phyloP scores from a whole-genome alignment of 306 rosid species.

The Castanea sativa region DNA sequence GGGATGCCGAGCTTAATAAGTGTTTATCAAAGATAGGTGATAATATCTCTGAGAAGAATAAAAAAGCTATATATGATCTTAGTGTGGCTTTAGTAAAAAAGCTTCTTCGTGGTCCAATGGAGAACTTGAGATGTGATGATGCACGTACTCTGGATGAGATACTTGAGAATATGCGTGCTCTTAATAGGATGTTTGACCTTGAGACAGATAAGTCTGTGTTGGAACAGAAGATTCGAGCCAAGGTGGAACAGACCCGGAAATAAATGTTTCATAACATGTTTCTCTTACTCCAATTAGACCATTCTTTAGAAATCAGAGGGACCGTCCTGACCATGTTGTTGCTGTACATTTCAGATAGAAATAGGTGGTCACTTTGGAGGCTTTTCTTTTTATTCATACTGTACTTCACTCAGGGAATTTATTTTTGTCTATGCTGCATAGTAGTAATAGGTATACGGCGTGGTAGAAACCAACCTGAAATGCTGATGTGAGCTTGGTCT shows the following conservation, averaged over 20 bases:
- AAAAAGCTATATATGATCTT: conserved; percentile 68
- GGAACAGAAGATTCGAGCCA: conserved; percentile 78
- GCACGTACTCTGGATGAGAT: conserved; percentile 48
- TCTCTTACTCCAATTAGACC: conserved; percentile 14
- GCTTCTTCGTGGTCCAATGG: conserved; percentile 90
- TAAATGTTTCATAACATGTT: conserved; percentile 27
- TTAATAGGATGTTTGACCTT: conserved; percentile 88
- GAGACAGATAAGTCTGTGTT: conserved; percentile 65
- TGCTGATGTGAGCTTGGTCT: neutral
- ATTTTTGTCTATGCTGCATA: conserved; percentile 1
- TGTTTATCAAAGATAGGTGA: conserved; percentile 77
- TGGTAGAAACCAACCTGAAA: neutral
- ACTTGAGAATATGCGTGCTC: conserved; percentile 79
- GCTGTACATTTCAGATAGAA: conserved; percentile 17
- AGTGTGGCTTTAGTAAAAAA: conserved; percentile 74
- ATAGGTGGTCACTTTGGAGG: conserved; percentile 17
- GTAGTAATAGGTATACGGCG: conserved; percentile 12
- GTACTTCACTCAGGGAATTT: conserved; percentile 1
- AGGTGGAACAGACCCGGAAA: conserved; percentile 47
- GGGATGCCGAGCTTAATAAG: conserved; percentile 76
- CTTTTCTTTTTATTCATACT: conserved; percentile 32
- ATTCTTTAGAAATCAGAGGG: neutral
- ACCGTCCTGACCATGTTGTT: conserved; percentile 10
- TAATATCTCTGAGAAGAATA: conserved; percentile 60
- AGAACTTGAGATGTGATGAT: conserved; percentile 78